Evolutionary conservation across 441 rosid species (phyloP).

Genomic region (Viola pubescens): DNA sequence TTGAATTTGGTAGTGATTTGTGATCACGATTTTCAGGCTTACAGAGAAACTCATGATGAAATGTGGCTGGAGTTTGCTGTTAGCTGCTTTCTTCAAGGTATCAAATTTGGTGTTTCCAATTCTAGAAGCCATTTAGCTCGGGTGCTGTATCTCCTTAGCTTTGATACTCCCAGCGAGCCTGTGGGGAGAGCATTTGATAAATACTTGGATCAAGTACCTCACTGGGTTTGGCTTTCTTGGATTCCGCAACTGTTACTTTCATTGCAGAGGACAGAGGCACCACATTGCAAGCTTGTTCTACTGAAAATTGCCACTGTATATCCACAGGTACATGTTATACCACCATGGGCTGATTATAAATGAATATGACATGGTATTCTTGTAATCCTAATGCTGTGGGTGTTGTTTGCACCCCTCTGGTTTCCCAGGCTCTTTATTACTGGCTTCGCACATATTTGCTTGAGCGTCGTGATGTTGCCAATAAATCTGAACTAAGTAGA

Average conservation of each 20-base stretch:
- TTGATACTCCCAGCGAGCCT: conserved; percentile 84
- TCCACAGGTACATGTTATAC: conserved; percentile 61
- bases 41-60: conserved; percentile 77
- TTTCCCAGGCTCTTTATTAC: conserved; percentile 85
- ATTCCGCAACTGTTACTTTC: conserved; percentile 96
- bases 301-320: conserved; percentile 78
- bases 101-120: conserved; percentile 90
- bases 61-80: conserved; percentile 98
- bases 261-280: conserved; percentile 94
- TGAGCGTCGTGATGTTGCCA: conserved; percentile 94
- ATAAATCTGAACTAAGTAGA: conserved; percentile 73
- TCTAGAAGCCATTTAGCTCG: conserved; percentile 97
- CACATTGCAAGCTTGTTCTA: conserved; percentile 94
- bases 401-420: conserved; percentile 15
- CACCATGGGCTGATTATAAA: not conserved
- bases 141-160: conserved; percentile 93
- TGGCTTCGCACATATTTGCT: conserved; percentile 97
- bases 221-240: conserved; percentile 99
- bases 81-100: conserved; percentile 99
- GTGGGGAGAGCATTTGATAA: conserved; percentile 98
- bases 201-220: conserved; percentile 88
- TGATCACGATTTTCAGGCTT: conserved; percentile 52
- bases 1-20: conserved; percentile 19
- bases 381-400: conserved; percentile 1
- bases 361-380: not conserved